A percentile compares a stretch with the other conserved stretches of the same genome.
These are phyloP conservation scores for Elsinoe arachidis DNA, from an alignment of 2,329 filamentous ascomycete species.

Conservation along the genomic window DNA sequence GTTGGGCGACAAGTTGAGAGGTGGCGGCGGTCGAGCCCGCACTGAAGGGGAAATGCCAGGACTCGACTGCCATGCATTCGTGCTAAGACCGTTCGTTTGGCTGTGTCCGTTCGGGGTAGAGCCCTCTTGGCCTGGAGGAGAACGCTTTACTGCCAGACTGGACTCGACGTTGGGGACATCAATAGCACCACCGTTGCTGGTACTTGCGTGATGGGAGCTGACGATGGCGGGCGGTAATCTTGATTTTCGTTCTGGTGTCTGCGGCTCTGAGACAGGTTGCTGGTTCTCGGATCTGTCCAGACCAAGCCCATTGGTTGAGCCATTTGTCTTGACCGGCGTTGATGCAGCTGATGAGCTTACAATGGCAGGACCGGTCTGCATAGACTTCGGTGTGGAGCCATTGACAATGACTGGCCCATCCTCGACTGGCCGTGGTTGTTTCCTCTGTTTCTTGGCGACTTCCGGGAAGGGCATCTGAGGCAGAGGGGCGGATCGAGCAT, in stretches of 20 bases:
- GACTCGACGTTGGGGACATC: not conserved
- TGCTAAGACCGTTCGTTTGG: not conserved
- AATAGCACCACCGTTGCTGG: not conserved
- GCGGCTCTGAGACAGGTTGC: not conserved
- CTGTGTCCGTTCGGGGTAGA: not conserved
- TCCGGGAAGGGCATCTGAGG: conserved; percentile 12
- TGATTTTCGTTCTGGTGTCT: conserved; percentile 5
- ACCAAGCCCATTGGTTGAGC: not conserved
- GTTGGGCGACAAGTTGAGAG: conserved; percentile 44
- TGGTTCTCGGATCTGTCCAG: not conserved
- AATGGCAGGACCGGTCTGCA: not conserved
- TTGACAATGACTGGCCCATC: conserved; percentile 35
- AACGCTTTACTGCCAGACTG: not conserved
- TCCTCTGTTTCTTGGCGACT: conserved; percentile 10
- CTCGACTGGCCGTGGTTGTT: conserved; percentile 10
- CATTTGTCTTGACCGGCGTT: not conserved
- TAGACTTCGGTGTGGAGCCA: conserved; percentile 24
- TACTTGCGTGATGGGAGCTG: not conserved
- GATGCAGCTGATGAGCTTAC: not conserved
- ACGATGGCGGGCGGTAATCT: not conserved
- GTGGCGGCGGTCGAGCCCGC: conserved; percentile 43
- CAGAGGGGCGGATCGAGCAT: conserved; percentile 20
- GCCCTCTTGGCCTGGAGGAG: not conserved
- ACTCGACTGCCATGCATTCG: not conserved
- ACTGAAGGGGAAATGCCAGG: not conserved